A percentile compares a stretch with the other conserved stretches of the same genome.
Evolutionary conservation across 768 basidiomycete genomes (phyloP).

Genomic region (Macrocybe gigantea): DNA sequence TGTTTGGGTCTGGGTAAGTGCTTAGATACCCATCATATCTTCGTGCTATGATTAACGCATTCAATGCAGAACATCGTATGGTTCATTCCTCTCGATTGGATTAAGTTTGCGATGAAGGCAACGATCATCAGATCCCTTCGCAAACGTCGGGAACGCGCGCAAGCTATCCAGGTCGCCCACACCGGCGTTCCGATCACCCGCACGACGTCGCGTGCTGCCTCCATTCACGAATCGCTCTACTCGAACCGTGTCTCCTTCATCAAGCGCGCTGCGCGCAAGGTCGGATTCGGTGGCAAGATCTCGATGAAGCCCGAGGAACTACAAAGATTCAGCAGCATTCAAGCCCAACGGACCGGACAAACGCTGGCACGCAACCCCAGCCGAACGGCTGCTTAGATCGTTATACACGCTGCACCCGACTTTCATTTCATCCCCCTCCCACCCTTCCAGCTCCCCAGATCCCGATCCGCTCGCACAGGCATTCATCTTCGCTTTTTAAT

Average conservation of each 20-base stretch:
- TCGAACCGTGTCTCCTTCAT: slow-evolving; percentile 95
- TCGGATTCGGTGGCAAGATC: slow-evolving; percentile 81
- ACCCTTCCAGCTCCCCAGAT: neutral
- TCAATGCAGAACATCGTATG: slow-evolving; percentile 77
- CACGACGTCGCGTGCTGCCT: slow-evolving; percentile 85
- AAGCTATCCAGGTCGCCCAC: slow-evolving; percentile 30
- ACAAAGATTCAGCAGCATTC: slow-evolving; percentile 81
- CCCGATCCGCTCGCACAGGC: neutral
- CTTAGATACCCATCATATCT: neutral
- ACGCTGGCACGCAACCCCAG: slow-evolving; percentile 76
- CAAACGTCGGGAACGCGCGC: slow-evolving; percentile 47
- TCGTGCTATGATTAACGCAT: slow-evolving; percentile 8
- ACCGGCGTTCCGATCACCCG: slow-evolving; percentile 73
- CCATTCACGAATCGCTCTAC: slow-evolving; percentile 88
- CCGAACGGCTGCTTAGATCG: slow-evolving; percentile 35
- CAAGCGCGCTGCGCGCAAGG: slow-evolving; percentile 79
- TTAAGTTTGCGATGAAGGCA: slow-evolving; percentile 96
- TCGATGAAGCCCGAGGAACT: slow-evolving; percentile 82
- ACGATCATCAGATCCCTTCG: slow-evolving; percentile 86
- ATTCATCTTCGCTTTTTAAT: neutral
- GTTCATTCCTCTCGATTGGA: slow-evolving; percentile 93
- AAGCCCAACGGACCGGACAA: slow-evolving; percentile 72
- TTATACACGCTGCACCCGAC: neutral
- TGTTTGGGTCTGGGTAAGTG: slow-evolving; percentile 89
- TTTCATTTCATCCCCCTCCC: slow-evolving; percentile 1